Evolutionary conservation across 768 basidiomycete genomes (phyloP).

Genomic region (Ramaria sp.): DNA sequence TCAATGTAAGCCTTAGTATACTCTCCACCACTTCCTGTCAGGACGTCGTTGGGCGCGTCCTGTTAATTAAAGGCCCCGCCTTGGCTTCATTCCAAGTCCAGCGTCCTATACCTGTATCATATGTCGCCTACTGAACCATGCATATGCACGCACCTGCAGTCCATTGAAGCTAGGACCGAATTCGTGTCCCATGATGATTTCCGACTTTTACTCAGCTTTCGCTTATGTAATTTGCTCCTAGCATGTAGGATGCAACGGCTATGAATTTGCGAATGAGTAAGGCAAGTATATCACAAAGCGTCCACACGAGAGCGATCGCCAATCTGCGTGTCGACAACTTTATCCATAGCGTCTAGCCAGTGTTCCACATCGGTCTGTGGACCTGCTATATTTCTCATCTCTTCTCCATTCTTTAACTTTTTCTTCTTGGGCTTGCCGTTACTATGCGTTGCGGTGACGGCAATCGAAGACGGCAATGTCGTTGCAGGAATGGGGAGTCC

Average conservation of each 20-base stretch:
- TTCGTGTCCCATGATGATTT: too few species aligned
- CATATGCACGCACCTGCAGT: not conserved
- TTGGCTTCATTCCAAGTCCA: not conserved
- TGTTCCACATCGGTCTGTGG: slow-evolving; percentile 35
- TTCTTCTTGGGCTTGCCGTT: slow-evolving; percentile 7
- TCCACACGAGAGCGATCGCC: not conserved
- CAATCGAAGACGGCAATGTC: not conserved
- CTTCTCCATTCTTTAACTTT: slow-evolving; percentile 4
- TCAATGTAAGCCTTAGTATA: not conserved
- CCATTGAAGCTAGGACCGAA: not conserved
- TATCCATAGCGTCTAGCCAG: slow-evolving; percentile 84
- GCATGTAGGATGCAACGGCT: too few species aligned
- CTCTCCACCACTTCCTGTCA: not conserved
- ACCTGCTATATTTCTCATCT: slow-evolving; percentile 18
- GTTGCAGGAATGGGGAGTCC: slow-evolving; percentile 32
- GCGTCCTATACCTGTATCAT: slow-evolving; percentile 10
- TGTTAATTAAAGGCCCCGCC: slow-evolving; percentile 1
- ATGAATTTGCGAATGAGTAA: too few species aligned
- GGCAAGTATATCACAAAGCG: not conserved
- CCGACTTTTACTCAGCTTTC: too few species aligned
- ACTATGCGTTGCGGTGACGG: not conserved
- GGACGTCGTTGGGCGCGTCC: not conserved
- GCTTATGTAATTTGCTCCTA: too few species aligned
- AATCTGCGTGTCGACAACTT: slow-evolving; percentile 36
- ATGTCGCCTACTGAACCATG: not conserved